A percentile compares a stretch with the other conserved stretches of the same genome.
These are phyloP conservation scores for Claviceps pusilla DNA, from an alignment of 2,329 filamentous ascomycete species.

Conservation along the genomic window DNA sequence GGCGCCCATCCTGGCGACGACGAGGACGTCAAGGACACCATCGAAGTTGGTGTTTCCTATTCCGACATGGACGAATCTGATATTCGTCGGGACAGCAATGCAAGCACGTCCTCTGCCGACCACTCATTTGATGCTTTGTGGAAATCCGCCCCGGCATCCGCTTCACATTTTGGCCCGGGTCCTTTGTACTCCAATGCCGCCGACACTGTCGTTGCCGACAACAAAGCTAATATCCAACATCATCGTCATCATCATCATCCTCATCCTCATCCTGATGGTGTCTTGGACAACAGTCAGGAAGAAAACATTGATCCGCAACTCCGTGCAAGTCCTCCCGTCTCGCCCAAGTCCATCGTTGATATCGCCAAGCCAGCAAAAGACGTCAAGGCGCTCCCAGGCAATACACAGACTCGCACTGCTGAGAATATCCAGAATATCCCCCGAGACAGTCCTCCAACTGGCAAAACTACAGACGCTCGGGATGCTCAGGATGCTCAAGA, in stretches of 20 bases:
- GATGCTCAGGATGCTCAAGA: no score
- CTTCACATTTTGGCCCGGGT: not conserved
- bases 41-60: slow-evolving; percentile 35
- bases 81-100: slow-evolving; percentile 11
- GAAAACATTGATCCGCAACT: slow-evolving; percentile 6
- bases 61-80: slow-evolving; percentile 20
- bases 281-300: not conserved
- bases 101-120: slow-evolving; percentile 16
- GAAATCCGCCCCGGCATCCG: slow-evolving; percentile 8
- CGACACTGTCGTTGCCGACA: not conserved
- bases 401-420: not conserved
- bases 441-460: not conserved
- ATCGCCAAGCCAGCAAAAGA: not conserved
- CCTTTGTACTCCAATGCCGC: not conserved
- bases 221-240: not conserved
- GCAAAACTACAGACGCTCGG: not conserved
- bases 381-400: not conserved
- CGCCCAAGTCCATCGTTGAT: not conserved
- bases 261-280: no score
- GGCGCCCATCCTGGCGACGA: slow-evolving; percentile 23
- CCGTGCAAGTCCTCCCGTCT: slow-evolving; percentile 1
- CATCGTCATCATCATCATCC: no score
- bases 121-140: slow-evolving; percentile 9
- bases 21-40: slow-evolving; percentile 41
- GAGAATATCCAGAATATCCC: not conserved